Evolutionary conservation across 176 grass and related monocot species (phyloP).

Genomic region (Leersia perrieri): DNA sequence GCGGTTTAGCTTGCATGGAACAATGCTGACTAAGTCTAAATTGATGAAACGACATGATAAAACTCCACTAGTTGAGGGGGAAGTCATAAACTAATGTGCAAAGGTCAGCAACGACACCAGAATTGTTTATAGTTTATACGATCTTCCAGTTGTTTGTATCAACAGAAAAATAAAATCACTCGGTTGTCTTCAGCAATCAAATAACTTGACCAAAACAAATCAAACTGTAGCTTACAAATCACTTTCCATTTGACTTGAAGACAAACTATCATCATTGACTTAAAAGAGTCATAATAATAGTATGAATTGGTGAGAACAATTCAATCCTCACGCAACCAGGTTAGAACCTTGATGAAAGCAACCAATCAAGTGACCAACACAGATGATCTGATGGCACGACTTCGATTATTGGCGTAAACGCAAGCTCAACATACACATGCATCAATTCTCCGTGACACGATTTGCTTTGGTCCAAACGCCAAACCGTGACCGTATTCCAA

Average conservation of each 20-base stretch:
- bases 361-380: too few species aligned
- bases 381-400: not conserved
- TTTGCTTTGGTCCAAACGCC: not conserved
- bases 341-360: not conserved
- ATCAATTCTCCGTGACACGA: too few species aligned
- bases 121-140: conserved; percentile 11
- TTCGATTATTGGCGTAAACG: not conserved
- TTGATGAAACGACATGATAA: not conserved
- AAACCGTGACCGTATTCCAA: not conserved
- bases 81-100: not conserved
- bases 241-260: not conserved
- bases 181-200: conserved; percentile 17
- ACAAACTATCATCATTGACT: not conserved
- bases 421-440: not conserved
- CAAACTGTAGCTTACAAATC: not conserved
- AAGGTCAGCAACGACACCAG: not conserved
- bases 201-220: conserved; percentile 11
- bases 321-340: not conserved
- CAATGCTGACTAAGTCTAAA: not conserved
- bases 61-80: not conserved
- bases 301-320: not conserved
- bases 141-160: not conserved
- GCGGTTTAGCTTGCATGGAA: not conserved
- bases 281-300: not conserved
- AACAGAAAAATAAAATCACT: not conserved